phyloP scores from a whole-genome alignment of 495 filamentous ascomycete genomes.

The Echria macrotheca region DNA sequence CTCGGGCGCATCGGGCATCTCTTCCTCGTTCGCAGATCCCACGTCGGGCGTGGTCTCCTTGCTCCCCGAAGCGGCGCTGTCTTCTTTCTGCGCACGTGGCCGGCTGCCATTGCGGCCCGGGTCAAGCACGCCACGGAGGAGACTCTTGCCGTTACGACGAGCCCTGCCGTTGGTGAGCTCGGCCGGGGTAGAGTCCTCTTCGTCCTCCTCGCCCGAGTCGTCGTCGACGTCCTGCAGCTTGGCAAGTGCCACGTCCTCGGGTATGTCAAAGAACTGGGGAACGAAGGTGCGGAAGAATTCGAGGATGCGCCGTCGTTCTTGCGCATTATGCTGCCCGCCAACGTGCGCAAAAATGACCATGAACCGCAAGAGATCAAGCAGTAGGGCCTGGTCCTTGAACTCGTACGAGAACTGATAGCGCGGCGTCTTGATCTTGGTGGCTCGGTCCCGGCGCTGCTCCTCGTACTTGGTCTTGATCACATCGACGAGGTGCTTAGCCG shows the following conservation, averaged over 20 bases:
- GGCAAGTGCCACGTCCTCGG: conserved; percentile 68
- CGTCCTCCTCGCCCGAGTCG: conserved; percentile 61
- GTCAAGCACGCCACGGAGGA: conserved; percentile 83
- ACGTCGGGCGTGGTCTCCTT: conserved; percentile 82
- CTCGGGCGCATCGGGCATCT: conserved; percentile 50
- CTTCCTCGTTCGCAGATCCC: conserved; percentile 63
- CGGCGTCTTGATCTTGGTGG: conserved; percentile 52
- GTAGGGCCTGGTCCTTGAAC: conserved; percentile 70
- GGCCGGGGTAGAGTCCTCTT: conserved; percentile 52
- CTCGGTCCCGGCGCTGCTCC: conserved; percentile 65
- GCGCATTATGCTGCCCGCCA: conserved; percentile 56
- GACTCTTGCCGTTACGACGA: conserved; percentile 68
- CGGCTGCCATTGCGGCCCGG: conserved; percentile 61
- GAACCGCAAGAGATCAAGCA: conserved; percentile 74
- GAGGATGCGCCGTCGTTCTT: conserved; percentile 70
- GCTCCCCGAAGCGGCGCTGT: conserved; percentile 65
- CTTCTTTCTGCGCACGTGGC: conserved; percentile 62
- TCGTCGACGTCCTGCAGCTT: conserved; percentile 65
- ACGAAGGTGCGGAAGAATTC: conserved; percentile 87
- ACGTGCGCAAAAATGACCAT: conserved; percentile 70
- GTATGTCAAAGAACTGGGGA: conserved; percentile 80
- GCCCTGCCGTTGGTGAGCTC: conserved; percentile 56
- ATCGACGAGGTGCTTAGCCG: conserved; percentile 76
- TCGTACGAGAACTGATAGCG: conserved; percentile 68
- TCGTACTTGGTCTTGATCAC: conserved; percentile 85